These are phyloP conservation scores for Triangularia verruculosa DNA, from an alignment of 2,329 filamentous ascomycete species.

Conservation along the genomic window DNA sequence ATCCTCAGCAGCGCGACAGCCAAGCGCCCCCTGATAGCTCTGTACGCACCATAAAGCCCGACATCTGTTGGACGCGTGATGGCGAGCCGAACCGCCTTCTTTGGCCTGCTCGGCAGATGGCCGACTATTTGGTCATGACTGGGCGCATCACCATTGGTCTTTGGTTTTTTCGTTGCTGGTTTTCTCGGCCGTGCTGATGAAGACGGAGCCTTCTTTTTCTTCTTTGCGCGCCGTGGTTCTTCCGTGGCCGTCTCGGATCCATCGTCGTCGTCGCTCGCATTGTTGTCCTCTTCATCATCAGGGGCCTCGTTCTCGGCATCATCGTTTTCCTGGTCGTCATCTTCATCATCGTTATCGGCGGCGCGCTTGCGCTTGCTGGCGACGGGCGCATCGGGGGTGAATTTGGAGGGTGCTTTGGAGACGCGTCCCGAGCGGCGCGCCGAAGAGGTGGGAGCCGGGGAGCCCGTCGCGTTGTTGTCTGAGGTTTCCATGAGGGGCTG, in stretches of 20 bases:
- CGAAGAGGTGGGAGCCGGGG: constrained; percentile 50
- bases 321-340: constrained; percentile 45
- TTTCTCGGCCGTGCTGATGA: constrained; percentile 48
- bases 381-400: constrained; percentile 50
- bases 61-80: constrained; percentile 50
- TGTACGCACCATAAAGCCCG: constrained; percentile 52
- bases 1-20: constrained; percentile 1
- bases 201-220: constrained; percentile 37
- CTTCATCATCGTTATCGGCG: constrained; percentile 46
- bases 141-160: constrained; percentile 54
- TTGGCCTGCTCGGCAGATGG: constrained; percentile 51
- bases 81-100: constrained; percentile 54
- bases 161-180: constrained; percentile 61
- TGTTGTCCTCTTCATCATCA: constrained; percentile 43
- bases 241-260: constrained; percentile 46
- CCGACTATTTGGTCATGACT: constrained; percentile 30
- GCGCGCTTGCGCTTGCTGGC: constrained; percentile 58
- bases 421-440: constrained; percentile 69
- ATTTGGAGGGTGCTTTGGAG: constrained; percentile 58
- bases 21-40: neutral
- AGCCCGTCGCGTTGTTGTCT: constrained; percentile 54
- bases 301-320: constrained; percentile 46
- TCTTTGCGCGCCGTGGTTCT: constrained; percentile 37
- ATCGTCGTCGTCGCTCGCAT: constrained; percentile 38
- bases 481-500: constrained; percentile 51